Percentiles rank a stretch among this genome's conserved stretches.
Evolutionary conservation across 73 alveolate species (phyloP).

Genomic region (Breviolum minutum): DNA sequence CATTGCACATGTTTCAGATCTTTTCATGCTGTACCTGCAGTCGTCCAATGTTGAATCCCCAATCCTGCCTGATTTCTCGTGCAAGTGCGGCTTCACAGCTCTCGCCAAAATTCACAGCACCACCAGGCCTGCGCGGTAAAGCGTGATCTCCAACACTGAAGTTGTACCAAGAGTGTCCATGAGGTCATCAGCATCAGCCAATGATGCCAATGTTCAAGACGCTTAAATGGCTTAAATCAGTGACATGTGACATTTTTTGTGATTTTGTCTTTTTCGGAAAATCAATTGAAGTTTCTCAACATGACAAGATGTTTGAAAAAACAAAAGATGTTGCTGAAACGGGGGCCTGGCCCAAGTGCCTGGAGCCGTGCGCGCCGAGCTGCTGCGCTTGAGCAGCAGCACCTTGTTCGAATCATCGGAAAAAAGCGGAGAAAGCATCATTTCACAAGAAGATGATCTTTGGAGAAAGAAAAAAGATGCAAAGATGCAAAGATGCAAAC

Average conservation of each 20-base stretch:
- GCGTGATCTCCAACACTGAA: not conserved
- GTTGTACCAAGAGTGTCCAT: not conserved
- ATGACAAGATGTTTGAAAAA: not conserved
- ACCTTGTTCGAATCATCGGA: not conserved
- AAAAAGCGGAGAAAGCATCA: too few species aligned
- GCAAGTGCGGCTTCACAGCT: conserved; percentile 70
- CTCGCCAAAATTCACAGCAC: conserved; percentile 49
- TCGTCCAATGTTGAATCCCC: not conserved
- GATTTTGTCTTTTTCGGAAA: not conserved
- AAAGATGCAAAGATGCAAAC: too few species aligned
- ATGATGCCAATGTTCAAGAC: not conserved
- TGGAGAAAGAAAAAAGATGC: too few species aligned
- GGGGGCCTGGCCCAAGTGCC: conserved; percentile 79
- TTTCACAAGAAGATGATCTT: too few species aligned
- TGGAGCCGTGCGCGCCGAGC: conserved; percentile 21
- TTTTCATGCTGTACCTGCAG: not conserved
- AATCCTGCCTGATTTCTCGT: conserved; percentile 51
- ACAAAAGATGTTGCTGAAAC: not conserved
- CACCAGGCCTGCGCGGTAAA: conserved; percentile 52
- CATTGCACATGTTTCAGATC: not conserved
- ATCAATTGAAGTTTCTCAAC: not conserved
- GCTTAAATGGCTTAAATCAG: not conserved
- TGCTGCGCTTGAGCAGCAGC: conserved; percentile 61
- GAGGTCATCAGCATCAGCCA: not conserved
- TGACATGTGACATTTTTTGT: too few species aligned